Base-by-base conservation (phyloP, 805 yeast genomes). In the Saccharomycopsis sp. region DNA sequence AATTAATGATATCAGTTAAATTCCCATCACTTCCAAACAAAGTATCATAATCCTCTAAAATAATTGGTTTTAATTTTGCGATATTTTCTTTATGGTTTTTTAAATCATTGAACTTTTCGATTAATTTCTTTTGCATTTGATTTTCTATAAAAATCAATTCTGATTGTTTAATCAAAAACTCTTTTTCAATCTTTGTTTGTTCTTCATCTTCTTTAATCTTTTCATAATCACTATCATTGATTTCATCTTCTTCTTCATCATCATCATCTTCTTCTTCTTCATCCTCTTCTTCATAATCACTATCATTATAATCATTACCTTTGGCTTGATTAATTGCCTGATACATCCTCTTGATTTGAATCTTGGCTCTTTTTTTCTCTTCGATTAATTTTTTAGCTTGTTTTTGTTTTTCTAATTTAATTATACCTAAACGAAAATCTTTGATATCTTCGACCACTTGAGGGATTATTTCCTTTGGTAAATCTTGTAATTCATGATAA, bases 361-460 rank as follows among this genome's bases (percentile, higher is more conserved):
- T 51, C 48, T 69, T 69, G 1, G 79, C 67, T 44, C 68, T 64
- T 30, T 59, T 58, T 34, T 74, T 63, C 47, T 76, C 84, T 17
- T 56, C 60, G 17, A 66, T 57, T 8, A 64, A 52, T 44, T 73
- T 74, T 42, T 61, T 61, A 37, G 66, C 69, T 32, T 79, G 62
- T 34, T 72, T 70, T 35, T 64, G 63, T 39, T 65, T 62, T 41
- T 76, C 83, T 21, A 71, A 56, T 31, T 66, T 66, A 39, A 74
- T 51, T 21, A 76, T 78, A 32, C 66, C 67, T 18, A 75, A 60
- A 51, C 84, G 57, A 52, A 78, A 78, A 45, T 67, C 70, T 42
- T 74, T 62, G 41, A 78, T 68, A 42, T 72, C 74, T 41, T 64
- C 63, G 15, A 63, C 67, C 28, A 76, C 70, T n/a, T 59, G 60